Evolutionary conservation across 495 filamentous ascomycete species (phyloP).

Genomic region (Penicillium simplicissimum): DNA sequence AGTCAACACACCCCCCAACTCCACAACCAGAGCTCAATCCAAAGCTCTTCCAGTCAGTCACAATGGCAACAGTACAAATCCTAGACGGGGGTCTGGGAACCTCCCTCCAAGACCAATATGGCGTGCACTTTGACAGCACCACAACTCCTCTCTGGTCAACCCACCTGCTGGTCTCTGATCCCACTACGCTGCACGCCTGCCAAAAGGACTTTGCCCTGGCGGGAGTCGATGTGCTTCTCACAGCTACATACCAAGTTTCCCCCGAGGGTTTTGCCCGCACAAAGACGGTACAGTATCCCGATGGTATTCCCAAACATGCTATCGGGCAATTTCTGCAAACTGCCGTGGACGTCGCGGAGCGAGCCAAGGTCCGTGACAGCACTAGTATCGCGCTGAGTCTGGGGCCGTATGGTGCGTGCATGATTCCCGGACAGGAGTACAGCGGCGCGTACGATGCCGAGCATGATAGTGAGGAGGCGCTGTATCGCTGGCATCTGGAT

Average conservation of each 20-base stretch:
- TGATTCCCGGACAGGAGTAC: conserved; percentile 64
- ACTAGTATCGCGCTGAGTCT: conserved; percentile 51
- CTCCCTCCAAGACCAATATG: conserved; percentile 58
- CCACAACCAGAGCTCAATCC: neutral
- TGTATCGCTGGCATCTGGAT: conserved; percentile 57
- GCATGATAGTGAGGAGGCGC: conserved; percentile 41
- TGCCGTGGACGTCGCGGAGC: conserved; percentile 37
- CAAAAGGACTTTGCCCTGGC: conserved; percentile 55
- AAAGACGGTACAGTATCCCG: conserved; percentile 23
- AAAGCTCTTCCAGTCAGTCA: neutral
- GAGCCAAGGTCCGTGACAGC: conserved; percentile 25
- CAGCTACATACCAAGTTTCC: conserved; percentile 65
- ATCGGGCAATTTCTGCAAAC: conserved; percentile 26
- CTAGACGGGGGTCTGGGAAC: conserved; percentile 70
- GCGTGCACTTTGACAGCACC: conserved; percentile 44
- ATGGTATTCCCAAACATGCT: conserved; percentile 28
- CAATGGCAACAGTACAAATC: conserved; percentile 42
- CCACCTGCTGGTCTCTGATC: conserved; percentile 55
- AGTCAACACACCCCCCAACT: conserved; percentile 12
- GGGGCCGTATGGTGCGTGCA: conserved; percentile 65
- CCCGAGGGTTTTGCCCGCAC: conserved; percentile 52
- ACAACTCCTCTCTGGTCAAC: conserved; percentile 65
- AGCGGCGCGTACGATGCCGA: conserved; percentile 56
- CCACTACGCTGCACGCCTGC: conserved; percentile 48
- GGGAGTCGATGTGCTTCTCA: conserved; percentile 60